Percentiles rank a stretch among this genome's conserved stretches.
These are phyloP conservation scores for Penicillium parvum DNA, from an alignment of 495 filamentous ascomycete genomes.

Conservation along the genomic window DNA sequence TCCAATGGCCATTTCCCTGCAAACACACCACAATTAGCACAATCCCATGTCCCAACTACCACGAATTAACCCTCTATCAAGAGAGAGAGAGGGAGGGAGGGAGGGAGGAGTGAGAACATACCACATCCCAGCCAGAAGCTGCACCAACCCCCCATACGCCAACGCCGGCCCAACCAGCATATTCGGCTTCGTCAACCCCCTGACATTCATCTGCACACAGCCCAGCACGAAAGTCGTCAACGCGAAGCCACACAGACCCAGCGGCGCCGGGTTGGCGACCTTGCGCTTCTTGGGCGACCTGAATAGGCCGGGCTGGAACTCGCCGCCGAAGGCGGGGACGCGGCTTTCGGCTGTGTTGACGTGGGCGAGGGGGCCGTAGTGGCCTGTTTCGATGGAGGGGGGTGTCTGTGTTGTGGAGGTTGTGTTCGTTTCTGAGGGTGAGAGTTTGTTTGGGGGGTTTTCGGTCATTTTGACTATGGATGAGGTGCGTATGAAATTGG, in stretches of 20 bases:
- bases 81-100: too few species aligned
- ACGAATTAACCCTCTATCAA: too few species aligned
- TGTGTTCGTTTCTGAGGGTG: too few species aligned
- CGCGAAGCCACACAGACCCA: slow-evolving; percentile 86
- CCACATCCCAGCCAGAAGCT: slow-evolving; percentile 97
- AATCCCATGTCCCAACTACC: background rate
- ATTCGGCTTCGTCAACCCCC: slow-evolving; percentile 55
- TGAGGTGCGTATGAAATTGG: too few species aligned
- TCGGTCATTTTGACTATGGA: too few species aligned
- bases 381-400: too few species aligned
- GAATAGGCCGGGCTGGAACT: slow-evolving; percentile 94
- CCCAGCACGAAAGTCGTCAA: slow-evolving; percentile 93
- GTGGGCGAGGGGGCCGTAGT: slow-evolving; percentile 65
- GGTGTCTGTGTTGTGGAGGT: too few species aligned
- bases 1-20: slow-evolving; percentile 95
- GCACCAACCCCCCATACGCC: slow-evolving; percentile 83
- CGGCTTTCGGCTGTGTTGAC: slow-evolving; percentile 58
- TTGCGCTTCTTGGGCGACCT: slow-evolving; percentile 69
- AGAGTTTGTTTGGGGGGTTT: too few species aligned
- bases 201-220: slow-evolving; percentile 70
- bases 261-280: slow-evolving; percentile 82
- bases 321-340: slow-evolving; percentile 86
- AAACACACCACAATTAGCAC: background rate
- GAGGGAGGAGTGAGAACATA: slow-evolving; percentile 50
- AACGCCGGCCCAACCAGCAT: slow-evolving; percentile 70